Evolutionary conservation across 129 eudicot genomes (phyloP), one percentile per base, ranked within the genome.

Genomic region (Smallanthus sonchifolius): DNA sequence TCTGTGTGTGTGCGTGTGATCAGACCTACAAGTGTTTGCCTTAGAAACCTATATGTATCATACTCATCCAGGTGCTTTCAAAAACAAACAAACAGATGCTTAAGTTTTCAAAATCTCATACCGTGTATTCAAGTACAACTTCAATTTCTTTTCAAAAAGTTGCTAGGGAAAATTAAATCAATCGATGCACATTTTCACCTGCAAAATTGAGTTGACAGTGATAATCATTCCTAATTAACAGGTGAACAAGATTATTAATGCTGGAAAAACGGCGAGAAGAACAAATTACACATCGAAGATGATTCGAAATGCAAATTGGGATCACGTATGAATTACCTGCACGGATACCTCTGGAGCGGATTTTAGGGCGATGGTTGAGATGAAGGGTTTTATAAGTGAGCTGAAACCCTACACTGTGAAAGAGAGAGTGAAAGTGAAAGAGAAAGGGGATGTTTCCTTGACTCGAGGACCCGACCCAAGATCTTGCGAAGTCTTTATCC

Each of bases 391-490:
- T 55, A 34, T 37, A 34, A 20, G 57, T 17, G 48, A 61, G 14
- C 47, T 35, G 70, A 74, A 74, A 74, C 78, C 78, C 70, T 74
- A 74, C 70, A 62, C 49, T 20, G 56, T 28, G 30, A 28, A 7
- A 10, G 45, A 16, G 39, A 39, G 0, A 1, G 57, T 15, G 69
- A 74, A n/a, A n/a, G n/a, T n/a, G n/a, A n/a, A n/a, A 20, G 34
- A 3, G 62, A 55, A 55, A 19, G 35, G 15, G 36, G 8, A 4
- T 9, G 32, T 55, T 55, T 17, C 4, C 10, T 24, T 1, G 30
- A 24, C 30, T 24, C 30, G 30, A 24, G 30, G 30, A 24, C 30
- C 30, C 30, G 30, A 24, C 30, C 30, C 30, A 24, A 24, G 30
- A 24, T 24, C 30, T 24, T 24, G 30, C 30, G 30, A 24, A 24